Base-by-base conservation (phyloP, 1,139 yeast species). In the Blastobotrys aristatus region DNA sequence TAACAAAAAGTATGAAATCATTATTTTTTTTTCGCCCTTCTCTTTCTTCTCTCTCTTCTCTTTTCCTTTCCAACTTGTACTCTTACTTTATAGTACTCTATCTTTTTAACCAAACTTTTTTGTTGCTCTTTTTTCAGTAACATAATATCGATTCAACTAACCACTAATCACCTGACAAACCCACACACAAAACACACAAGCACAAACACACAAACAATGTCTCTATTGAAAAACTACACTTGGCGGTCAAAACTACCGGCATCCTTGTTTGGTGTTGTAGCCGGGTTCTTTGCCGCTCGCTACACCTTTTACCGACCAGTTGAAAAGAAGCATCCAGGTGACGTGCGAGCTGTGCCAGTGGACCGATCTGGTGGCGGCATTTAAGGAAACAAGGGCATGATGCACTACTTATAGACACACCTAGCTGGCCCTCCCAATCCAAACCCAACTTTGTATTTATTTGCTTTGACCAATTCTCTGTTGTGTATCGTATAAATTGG, bases 311-410 rank as follows among this genome's bases (percentile, higher is more conserved):
- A 58, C 40, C 50, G 60, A 24, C 62, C 61, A 10, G 58, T 54
- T 5, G 49, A 53, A 31, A 59, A 59, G 52, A 47, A 53, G 48
- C 47, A 48, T 37, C 55, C 57, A 13, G 51, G 49, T 14, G 63
- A 59, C 41, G 40, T 49, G 17, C 17, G 29, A 26, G 53, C 54
- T 34, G 63, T 59, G 4, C 48, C 58, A 29, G 63, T 59, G 17
- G 62, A 59, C 24, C 50, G 61, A 40, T 57, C 61, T 32, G 63
- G 63, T 17, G 63, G 63, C 30, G 63, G 63, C 10, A n/a, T 41
- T 2, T 40, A 40, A 40, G 10, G n/a, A n/a, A n/a, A n/a, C n/a
- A n/a, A n/a, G n/a, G n/a, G n/a, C n/a, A 8, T 5, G n/a, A 26
- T 26, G 11, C 11, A 8, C n/a, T n/a, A n/a, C n/a, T n/a, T n/a